Percentiles rank a stretch among this genome's conserved stretches.
phyloP scores from a whole-genome alignment of 177 flowering plant genomes.

The Vitis hybrid region DNA sequence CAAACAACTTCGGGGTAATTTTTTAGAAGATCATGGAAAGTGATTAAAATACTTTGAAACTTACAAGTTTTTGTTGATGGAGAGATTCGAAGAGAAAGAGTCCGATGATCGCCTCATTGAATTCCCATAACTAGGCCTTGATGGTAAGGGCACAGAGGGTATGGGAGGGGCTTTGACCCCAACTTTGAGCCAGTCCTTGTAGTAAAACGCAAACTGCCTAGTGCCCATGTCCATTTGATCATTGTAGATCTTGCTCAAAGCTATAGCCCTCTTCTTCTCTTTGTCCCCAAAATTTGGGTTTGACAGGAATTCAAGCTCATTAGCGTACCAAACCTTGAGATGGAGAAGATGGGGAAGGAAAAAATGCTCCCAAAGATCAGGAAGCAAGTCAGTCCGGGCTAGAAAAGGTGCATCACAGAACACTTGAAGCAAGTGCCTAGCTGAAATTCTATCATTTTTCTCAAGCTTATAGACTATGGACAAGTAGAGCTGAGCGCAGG shows the following conservation, averaged over 20 bases:
- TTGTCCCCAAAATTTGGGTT: slow-evolving; percentile 15
- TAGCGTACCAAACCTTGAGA: slow-evolving; percentile 58
- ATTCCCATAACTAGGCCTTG: slow-evolving; percentile 26
- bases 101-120: slow-evolving; percentile 35
- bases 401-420: slow-evolving; percentile 61
- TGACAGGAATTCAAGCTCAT: slow-evolving; percentile 39
- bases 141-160: slow-evolving; percentile 59
- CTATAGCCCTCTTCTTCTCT: slow-evolving; percentile 34
- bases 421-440: slow-evolving; percentile 61
- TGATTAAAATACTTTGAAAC: slow-evolving; percentile 14
- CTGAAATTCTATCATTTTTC: slow-evolving; percentile 52
- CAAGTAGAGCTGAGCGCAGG: slow-evolving; percentile 70
- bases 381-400: slow-evolving; percentile 53
- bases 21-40: neutral
- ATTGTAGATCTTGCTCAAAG: slow-evolving; percentile 42
- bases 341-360: slow-evolving; percentile 79
- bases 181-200: slow-evolving; percentile 67
- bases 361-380: slow-evolving; percentile 77
- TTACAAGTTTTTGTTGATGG: slow-evolving; percentile 46
- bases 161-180: slow-evolving; percentile 48
- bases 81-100: slow-evolving; percentile 27
- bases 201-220: slow-evolving; percentile 55
- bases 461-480: slow-evolving; percentile 58
- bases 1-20: neutral
- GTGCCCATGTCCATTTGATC: slow-evolving; percentile 64